Evolutionary conservation across 2,329 filamentous ascomycete genomes (phyloP), one percentile per base, ranked within the genome.

Genomic region (Claviceps spartinae): DNA sequence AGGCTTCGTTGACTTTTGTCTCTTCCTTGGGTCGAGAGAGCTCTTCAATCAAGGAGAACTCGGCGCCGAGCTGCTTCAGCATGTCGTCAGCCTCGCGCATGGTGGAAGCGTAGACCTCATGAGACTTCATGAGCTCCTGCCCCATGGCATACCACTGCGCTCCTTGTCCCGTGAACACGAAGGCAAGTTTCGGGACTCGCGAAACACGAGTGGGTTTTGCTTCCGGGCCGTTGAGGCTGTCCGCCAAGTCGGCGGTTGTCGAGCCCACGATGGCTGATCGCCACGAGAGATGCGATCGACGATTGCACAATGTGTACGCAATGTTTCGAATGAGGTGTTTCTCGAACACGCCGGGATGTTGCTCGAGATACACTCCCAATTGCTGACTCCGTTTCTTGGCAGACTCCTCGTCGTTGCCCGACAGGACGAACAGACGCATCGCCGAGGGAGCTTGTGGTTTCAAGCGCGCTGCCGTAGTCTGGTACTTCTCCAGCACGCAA

Each of bases 281-380:
- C 65, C 68, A 74, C 42, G 67, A 65, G 20, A 74, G 60, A 22
- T 69, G 62, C 1, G 72, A 71, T 34, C 73, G 64, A 14, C 72
- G 64, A 56, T 74, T 67, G 13, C 70, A 68, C 1, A 76, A 60
- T 0, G 73, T 76, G 55, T 76, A 76, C 4, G 73, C 71, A 20
- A 76, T 58, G 54, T 76, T 69, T 9, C 65, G 63, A 56, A 75
- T 69, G 11, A 77, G 60, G 14, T 65, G 63, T 41, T 65, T 68
- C 58, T 70, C 65, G 56, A 69, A 69, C n/a, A 70, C 61, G 52
- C 70, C 69, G 13, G 67, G 67, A 38, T 68, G 66, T 56, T 69
- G 67, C 57, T 71, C 68, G 18, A 70, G 60, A 60, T 67, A 70
- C 40, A 71, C 62, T 4, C 65, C 64, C 1, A 69, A 60, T 43